Evolutionary conservation across 2,329 filamentous ascomycete genomes (phyloP).

Genomic region (Aspergillus glaucus): DNA sequence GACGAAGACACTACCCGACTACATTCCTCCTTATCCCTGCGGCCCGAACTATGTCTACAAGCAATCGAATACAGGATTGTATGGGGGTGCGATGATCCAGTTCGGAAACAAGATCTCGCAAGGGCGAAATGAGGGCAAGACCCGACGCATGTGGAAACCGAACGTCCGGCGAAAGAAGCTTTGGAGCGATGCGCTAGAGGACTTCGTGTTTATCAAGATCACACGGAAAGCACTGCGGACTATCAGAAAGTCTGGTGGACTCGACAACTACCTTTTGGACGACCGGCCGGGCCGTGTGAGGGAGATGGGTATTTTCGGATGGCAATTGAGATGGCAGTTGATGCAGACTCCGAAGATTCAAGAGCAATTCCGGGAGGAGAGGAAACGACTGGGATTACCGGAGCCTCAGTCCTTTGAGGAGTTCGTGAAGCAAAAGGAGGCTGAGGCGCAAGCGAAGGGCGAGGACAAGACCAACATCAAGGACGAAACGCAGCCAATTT

Average conservation of each 20-base stretch:
- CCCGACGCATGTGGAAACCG: constrained; percentile 44
- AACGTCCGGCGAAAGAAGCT: constrained; percentile 45
- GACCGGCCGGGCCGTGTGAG: constrained; percentile 70
- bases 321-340: constrained; percentile 81
- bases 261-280: constrained; percentile 87
- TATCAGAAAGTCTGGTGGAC: constrained; percentile 77
- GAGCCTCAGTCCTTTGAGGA: constrained; percentile 40
- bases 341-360: constrained; percentile 70
- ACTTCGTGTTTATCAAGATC: constrained; percentile 41
- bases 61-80: constrained; percentile 44
- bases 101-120: constrained; percentile 48
- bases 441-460: constrained; percentile 33
- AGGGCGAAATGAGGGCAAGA: constrained; percentile 44
- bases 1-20: constrained; percentile 26
- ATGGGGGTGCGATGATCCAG: constrained; percentile 40
- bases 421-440: constrained; percentile 39
- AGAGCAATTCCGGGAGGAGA: constrained; percentile 59
- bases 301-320: constrained; percentile 83
- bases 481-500: constrained; percentile 25
- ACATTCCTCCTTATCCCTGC: constrained; percentile 43
- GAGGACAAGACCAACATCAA: constrained; percentile 28
- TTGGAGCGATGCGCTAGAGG: constrained; percentile 37
- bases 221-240: constrained; percentile 42
- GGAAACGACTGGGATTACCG: constrained; percentile 59
- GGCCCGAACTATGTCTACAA: constrained; percentile 39